A percentile compares a stretch with the other conserved stretches of the same genome.
Evolutionary conservation across 1,284 basidiomycete genomes (phyloP).

Genomic region (Trametes polyzona): DNA sequence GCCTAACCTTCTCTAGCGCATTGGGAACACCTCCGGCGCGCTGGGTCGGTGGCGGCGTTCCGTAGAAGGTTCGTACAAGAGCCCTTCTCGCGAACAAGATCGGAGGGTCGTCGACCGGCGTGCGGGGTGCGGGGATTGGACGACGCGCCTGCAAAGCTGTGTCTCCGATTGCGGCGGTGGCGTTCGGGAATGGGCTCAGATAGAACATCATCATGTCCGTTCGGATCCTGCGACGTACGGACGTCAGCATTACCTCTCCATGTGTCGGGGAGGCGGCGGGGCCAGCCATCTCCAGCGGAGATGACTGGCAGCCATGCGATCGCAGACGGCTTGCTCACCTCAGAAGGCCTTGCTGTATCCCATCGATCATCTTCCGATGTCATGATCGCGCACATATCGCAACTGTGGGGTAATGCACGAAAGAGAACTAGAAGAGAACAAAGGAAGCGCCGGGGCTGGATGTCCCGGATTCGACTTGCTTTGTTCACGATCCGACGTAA

Average conservation of each 20-base stretch:
- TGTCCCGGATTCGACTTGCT: neutral
- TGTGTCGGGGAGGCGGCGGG: too few relatives aligned
- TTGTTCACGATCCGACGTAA: neutral
- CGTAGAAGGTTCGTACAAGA: neutral
- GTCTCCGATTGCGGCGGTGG: slow-evolving; percentile 4
- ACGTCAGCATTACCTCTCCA: neutral
- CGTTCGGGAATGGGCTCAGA: slow-evolving; percentile 11
- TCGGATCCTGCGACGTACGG: neutral
- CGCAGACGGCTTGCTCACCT: neutral
- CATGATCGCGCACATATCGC: neutral
- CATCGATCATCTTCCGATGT: neutral
- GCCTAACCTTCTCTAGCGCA: slow-evolving; percentile 3
- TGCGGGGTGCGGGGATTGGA: slow-evolving; percentile 7
- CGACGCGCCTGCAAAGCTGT: neutral
- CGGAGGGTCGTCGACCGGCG: too few relatives aligned
- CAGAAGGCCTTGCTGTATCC: neutral
- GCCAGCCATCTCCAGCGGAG: too few relatives aligned
- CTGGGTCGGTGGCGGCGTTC: neutral
- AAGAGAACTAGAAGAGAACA: neutral
- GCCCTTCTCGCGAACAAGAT: slow-evolving; percentile 17
- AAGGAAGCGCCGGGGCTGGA: neutral
- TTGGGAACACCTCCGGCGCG: neutral
- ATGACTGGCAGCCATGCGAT: neutral
- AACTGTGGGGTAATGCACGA: neutral
- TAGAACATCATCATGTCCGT: neutral